These are phyloP conservation scores for Phaeodactylum tricornutum DNA, from an alignment of 108 stramenopile genomes.

Conservation along the genomic window DNA sequence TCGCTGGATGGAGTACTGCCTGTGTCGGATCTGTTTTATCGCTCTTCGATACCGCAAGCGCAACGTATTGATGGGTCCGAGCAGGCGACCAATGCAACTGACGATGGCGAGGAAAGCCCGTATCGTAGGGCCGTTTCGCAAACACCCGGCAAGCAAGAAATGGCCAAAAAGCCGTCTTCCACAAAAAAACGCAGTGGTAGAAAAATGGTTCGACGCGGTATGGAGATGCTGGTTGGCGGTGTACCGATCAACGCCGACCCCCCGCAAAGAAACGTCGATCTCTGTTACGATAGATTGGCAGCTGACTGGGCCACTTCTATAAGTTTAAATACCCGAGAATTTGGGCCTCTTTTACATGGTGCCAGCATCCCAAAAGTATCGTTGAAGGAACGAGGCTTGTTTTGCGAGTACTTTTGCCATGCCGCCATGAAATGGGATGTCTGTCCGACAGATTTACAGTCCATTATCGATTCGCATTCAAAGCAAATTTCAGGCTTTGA, in stretches of 20 bases:
- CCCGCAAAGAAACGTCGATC: slow-evolving; percentile 53
- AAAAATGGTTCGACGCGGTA: slow-evolving; percentile 75
- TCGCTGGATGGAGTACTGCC: slow-evolving; percentile 63
- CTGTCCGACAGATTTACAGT: slow-evolving; percentile 59
- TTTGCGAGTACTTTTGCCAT: slow-evolving; percentile 59
- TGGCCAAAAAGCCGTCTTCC: neutral
- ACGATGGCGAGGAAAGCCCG: slow-evolving; percentile 4
- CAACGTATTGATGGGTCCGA: neutral
- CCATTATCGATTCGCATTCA: slow-evolving; percentile 18
- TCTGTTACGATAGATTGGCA: slow-evolving; percentile 32
- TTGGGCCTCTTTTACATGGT: slow-evolving; percentile 59
- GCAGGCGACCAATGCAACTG: slow-evolving; percentile 4
- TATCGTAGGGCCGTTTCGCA: neutral
- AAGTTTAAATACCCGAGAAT: slow-evolving; percentile 51
- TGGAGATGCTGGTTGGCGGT: slow-evolving; percentile 87
- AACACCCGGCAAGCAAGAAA: slow-evolving; percentile 3
- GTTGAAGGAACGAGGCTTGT: slow-evolving; percentile 32
- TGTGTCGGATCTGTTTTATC: slow-evolving; percentile 69
- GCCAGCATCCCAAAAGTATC: slow-evolving; percentile 38
- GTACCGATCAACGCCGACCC: slow-evolving; percentile 84
- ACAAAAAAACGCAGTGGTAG: slow-evolving; percentile 8
- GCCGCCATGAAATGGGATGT: slow-evolving; percentile 59
- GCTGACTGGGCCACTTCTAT: slow-evolving; percentile 44
- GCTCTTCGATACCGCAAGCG: slow-evolving; percentile 7
- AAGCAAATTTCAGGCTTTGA: no score